Conservation (phyloP, 1,139 yeast species). For the Candida frijolesensis region DNA sequence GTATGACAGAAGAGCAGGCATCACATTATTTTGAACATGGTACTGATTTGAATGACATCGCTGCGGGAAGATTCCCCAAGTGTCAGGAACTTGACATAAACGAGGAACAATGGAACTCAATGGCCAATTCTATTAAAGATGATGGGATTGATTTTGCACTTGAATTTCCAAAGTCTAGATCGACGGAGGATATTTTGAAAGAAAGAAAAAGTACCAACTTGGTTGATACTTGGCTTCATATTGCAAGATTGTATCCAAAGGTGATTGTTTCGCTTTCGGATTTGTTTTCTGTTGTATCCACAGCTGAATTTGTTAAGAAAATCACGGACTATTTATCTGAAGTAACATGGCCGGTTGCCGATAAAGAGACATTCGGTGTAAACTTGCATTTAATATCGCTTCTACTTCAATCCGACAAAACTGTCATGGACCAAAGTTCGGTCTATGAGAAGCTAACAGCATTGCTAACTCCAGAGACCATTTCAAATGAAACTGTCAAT, state of each 20-base stretch:
- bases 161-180: conserved; percentile 17
- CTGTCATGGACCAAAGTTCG: conserved; percentile 3
- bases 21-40: conserved; percentile 37
- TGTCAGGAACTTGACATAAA: conserved; percentile 26
- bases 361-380: conserved; percentile 9
- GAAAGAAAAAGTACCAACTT: conserved; percentile 37
- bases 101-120: conserved; percentile 25
- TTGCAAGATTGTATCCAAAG: conserved; percentile 55
- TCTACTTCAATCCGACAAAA: conserved; percentile 35
- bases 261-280: conserved; percentile 52
- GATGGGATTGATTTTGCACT: conserved; percentile 19
- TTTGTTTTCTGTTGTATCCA: conserved; percentile 28
- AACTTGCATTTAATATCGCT: conserved; percentile 14
- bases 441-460: conserved; percentile 34
- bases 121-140: conserved; percentile 15
- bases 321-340: background rate
- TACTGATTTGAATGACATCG: conserved; percentile 22
- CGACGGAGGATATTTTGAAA: conserved; percentile 16
- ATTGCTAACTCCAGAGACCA: conserved; percentile 27
- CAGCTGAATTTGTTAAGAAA: conserved; percentile 4
- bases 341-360: conserved; percentile 4
- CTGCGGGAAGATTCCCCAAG: conserved; percentile 25
- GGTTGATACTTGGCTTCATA: conserved; percentile 48
- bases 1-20: conserved; percentile 44
- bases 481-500: conserved; percentile 26